Base-by-base conservation (phyloP, 1,284 basidiomycete species). In the Ceratobasidium sp. region DNA sequence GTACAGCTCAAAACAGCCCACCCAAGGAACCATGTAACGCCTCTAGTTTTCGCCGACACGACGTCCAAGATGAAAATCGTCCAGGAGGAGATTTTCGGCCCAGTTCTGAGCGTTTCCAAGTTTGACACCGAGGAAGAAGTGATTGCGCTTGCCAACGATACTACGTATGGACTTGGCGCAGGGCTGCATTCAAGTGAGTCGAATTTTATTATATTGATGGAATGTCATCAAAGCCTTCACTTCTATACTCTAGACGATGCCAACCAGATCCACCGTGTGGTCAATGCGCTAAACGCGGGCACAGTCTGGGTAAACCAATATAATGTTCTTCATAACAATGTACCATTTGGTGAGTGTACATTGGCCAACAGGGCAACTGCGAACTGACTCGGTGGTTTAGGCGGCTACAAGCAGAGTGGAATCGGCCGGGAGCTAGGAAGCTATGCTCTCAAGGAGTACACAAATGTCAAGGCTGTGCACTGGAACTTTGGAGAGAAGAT, bases 301-400 rank as follows among this genome's bases (percentile, higher is more conserved):
- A 79, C 78, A 2, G 89, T 95, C 41, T 96, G 94, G 94, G 86
- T 94, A 75, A 97, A 96, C 82, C 90, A 94, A 81, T 97, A 96
- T 83, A 92, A 92, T 78, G 75, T 92, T 7, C 81, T 95, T 62
- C 87, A 88, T 80, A 92, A 92, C 81, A 93, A 93, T 75, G 92
- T 94, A 48, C 95, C 96, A 0, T 98, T 98, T 79, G 63, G 59
- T 74, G 16, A 64, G 61, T 39, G 3, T 13, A 43, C 16, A 34
- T 24, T 58, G 2, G 9, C 16, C 19, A 24, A 9, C 27, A 31
- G 29, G 7, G 16, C 48, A 58, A 9, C n/a, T 27, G 2, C n/a
- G 2, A 13, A 31, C 27, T 34, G 19, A 54, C 11, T n/a, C 27
- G 24, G 5, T 39, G 7, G 14, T 41, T 46, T 31, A 75, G 96